Evolutionary conservation across 768 basidiomycete species (phyloP), one percentile per base, ranked within the genome.

Genomic region (Tubosaeta sp.): DNA sequence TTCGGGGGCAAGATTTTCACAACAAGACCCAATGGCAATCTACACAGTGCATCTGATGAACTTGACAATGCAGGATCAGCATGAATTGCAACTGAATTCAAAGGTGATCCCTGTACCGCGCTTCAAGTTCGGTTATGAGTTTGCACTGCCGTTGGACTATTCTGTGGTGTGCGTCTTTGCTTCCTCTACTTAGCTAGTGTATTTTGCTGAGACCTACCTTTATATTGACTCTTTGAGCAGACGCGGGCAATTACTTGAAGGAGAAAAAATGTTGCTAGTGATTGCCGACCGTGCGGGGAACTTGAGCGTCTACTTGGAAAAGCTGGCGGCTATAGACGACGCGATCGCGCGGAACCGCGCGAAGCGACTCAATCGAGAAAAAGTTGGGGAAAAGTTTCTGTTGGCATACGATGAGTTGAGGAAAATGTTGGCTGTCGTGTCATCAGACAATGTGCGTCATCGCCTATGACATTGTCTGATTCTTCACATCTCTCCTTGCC

Each of bases 381-480:
- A 76, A 57, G 69, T 81, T 13, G 80, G 77, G 0, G 59, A 69
- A 3, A 67, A 74, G 6, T 68, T 71, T 41, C 18, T 76, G 8
- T 46, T 82, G 4, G 70, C 81, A 0, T 81, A 74, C 49, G 80
- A 84, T 41, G 81, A 83, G 56, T 62, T 67, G 7, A 78, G 73
- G 54, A 73, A 76, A 2, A 72, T 78, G 62, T 57, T 84, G n/a
- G 73, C 73, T 0, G 51, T 82, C 0, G 75, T 78, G 49, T 66
- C 73, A 7, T 59, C 70, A 0, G 65, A 66, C 5, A 79, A 75
- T 67, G 79, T 74, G 19, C 3, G 49, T 40, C 0, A 38, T 35
- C 10, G 2, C 32, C 27, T 1, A 27, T 27, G 6, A 6, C 9
- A 27, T 4, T 4, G 27, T 27, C 1, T 4, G 27, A 4, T 27